Evolutionary conservation across 805 yeast species (phyloP), one percentile per base, ranked within the genome.

Genomic region (Pichia manshurica): DNA sequence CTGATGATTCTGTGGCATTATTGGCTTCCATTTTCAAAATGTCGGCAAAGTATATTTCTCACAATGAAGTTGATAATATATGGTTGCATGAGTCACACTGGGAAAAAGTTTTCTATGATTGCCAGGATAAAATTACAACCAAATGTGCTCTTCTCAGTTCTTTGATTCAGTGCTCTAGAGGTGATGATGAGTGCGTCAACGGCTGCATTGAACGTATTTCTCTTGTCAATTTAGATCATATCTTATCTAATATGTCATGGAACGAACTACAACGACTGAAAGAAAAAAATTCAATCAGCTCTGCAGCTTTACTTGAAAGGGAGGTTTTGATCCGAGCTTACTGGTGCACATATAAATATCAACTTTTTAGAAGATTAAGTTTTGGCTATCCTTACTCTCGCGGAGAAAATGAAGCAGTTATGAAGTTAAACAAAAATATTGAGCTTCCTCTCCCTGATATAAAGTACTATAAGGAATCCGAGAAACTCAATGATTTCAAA

Each of bases 321-420:
- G 72, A 70, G 46, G 56, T 60, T 41, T 46, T 60, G 34, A 45
- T 66, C 8, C 55, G 74, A 49, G 52, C 64, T 3, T 50, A 70
- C 12, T 72, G 75, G 75, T 62, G 64, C 5, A 59, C 65, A 6
- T 72, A 69, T 68, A 66, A 63, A 48, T 53, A 65, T 42, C 63
- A 64, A 45, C 63, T 61, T 12, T 66, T 60, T 46, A 47, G 66
- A 22, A 58, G 73, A 50, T 47, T 66, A 22, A 61, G 63, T 52
- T 55, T 62, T 51, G 73, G 72, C 1, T 58, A 56, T 42, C 73
- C 74, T n/a, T 69, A 62, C 48, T 47, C 51, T 5, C 43, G 19
- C n/a, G 46, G 37, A 6, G 31, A 17, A 20, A 25, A 20, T 4
- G 42, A 41, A 10, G 13, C 35, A 28, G 50, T 5, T 45, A 48